phyloP scores from a whole-genome alignment of 73 alveolate genomes.

The Blepharisma stoltei region DNA sequence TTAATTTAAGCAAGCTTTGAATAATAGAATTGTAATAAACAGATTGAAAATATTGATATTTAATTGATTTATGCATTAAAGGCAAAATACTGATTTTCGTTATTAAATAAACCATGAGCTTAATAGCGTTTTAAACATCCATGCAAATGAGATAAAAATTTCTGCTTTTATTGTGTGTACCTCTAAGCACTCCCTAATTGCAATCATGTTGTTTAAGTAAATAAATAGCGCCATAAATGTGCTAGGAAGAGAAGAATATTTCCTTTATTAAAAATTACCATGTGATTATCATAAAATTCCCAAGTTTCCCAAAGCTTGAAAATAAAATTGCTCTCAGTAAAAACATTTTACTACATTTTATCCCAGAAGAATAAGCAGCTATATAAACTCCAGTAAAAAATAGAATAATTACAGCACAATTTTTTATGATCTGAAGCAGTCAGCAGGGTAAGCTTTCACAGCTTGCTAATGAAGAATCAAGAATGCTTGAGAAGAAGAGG shows the following conservation, averaged over 20 bases:
- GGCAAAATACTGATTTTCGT: too few relatives aligned
- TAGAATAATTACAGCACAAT: not conserved
- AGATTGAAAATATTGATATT: too few relatives aligned
- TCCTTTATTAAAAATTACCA: not conserved
- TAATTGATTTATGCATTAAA: too few relatives aligned
- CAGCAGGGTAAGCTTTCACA: not conserved
- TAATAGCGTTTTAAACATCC: not conserved
- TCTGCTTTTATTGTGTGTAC: not conserved
- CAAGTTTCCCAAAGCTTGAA: constrained; percentile 26
- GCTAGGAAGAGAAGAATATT: not conserved
- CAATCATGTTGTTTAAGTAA: not conserved
- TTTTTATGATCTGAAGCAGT: not conserved
- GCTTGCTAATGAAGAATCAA: not conserved
- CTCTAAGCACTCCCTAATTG: constrained; percentile 5
- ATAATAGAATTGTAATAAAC: too few relatives aligned
- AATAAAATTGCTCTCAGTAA: not conserved
- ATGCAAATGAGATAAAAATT: not conserved
- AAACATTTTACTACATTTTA: not conserved
- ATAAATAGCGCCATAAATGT: not conserved
- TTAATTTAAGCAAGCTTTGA: constrained; percentile 29
- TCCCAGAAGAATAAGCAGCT: not conserved
- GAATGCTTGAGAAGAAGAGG: not conserved
- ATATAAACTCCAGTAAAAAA: not conserved
- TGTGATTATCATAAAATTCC: constrained; percentile 24
- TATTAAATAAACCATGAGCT: too few relatives aligned